A percentile compares a stretch with the other conserved stretches of the same genome.
Evolutionary conservation across 2,329 filamentous ascomycete genomes (phyloP).

Genomic region (Diaporthe sp.): DNA sequence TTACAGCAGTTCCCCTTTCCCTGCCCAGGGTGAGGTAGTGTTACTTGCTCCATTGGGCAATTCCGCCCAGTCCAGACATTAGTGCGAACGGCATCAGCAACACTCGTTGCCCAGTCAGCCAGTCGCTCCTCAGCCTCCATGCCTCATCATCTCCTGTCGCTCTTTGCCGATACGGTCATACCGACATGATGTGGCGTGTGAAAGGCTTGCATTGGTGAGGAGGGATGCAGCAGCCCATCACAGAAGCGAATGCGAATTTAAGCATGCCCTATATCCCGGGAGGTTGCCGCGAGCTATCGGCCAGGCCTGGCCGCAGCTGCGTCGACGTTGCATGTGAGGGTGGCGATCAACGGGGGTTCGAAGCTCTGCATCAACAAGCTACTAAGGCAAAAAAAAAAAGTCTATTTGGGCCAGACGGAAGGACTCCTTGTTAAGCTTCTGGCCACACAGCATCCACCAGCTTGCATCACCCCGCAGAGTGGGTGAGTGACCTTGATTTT

Average conservation of each 20-base stretch:
- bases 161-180: background rate
- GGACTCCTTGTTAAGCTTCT: background rate
- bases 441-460: background rate
- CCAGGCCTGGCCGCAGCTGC: background rate
- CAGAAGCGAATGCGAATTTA: background rate
- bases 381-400: background rate
- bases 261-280: slow-evolving; percentile 11
- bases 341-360: background rate
- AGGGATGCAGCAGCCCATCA: background rate
- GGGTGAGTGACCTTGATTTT: slow-evolving; percentile 8
- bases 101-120: background rate
- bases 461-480: background rate
- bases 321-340: background rate
- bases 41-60: background rate
- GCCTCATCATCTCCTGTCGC: background rate
- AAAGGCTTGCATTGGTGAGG: background rate
- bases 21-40: background rate
- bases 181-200: background rate
- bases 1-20: background rate
- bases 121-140: background rate
- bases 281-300: slow-evolving; percentile 14
- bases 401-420: slow-evolving; percentile 17
- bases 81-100: background rate
- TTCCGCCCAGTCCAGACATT: background rate
- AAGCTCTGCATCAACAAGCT: background rate